phyloP scores from a whole-genome alignment of 768 basidiomycete species.

The Leucocoprinus birnbaumii region DNA sequence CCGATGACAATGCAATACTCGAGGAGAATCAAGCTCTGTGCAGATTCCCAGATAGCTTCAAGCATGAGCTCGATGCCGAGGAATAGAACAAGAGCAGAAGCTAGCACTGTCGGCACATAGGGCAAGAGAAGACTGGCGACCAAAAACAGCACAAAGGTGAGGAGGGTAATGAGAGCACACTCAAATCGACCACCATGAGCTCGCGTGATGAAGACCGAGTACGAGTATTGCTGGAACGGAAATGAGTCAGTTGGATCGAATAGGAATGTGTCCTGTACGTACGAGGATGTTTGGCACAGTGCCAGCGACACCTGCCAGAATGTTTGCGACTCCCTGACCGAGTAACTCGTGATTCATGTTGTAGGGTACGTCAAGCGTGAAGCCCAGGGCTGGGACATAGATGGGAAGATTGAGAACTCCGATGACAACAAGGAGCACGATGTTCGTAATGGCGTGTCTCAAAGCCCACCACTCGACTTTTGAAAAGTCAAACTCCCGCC shows the following conservation, averaged over 20 bases:
- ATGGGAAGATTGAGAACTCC: conserved; percentile 23
- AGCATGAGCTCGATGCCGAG: conserved; percentile 21
- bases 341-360: conserved; percentile 23
- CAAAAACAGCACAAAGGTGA: conserved; percentile 18
- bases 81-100: conserved; percentile 20
- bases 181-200: conserved; percentile 23
- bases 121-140: conserved; percentile 16
- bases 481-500: conserved; percentile 21
- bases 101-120: conserved; percentile 21
- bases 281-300: conserved; percentile 21
- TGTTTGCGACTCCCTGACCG: conserved; percentile 19
- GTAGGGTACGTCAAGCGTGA: conserved; percentile 20
- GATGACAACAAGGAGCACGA: conserved; percentile 20
- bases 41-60: conserved; percentile 21
- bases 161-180: conserved; percentile 13
- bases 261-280: not conserved
- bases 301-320: conserved; percentile 19
- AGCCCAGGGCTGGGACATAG: conserved; percentile 20
- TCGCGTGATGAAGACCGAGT: conserved; percentile 20
- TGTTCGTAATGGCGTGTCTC: conserved; percentile 17
- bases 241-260: not conserved
- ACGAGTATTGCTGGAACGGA: conserved; percentile 16
- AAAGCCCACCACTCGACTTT: conserved; percentile 21
- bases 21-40: conserved; percentile 16
- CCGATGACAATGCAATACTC: conserved; percentile 20